Conservation (phyloP, 352 stramenopile species). For the Globisporangium cystogenes region DNA sequence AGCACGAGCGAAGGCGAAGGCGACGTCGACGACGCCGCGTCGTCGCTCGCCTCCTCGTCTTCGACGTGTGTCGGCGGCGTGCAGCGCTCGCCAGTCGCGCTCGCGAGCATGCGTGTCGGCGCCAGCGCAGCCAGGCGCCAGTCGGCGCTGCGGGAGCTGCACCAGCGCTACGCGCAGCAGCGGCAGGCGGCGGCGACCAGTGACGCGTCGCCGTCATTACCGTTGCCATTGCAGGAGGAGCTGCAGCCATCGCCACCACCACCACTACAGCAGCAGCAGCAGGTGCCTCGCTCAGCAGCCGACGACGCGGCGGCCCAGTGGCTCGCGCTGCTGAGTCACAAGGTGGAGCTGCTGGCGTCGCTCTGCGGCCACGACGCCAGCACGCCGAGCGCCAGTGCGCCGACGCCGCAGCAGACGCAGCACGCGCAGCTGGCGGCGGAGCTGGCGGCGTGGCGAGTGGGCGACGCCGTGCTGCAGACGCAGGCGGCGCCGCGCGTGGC, state of each 20-base stretch:
- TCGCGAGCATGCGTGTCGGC: neutral
- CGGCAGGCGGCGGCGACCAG: conserved; percentile 1
- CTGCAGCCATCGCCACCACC: no score
- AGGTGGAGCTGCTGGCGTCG: conserved; percentile 27
- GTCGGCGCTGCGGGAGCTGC: conserved; percentile 11
- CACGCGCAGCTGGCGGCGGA: no score
- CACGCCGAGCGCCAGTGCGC: neutral
- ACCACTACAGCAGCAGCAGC: no score
- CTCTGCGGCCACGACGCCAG: conserved; percentile 34
- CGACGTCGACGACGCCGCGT: neutral
- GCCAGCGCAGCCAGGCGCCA: conserved; percentile 1
- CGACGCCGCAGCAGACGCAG: neutral
- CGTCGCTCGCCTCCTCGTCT: neutral
- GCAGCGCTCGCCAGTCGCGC: conserved; percentile 9
- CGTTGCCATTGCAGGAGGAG: no score
- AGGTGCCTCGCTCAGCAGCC: neutral
- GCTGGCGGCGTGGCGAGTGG: conserved; percentile 25
- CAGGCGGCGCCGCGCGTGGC: conserved; percentile 20
- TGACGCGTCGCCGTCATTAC: no score
- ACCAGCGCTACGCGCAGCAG: conserved; percentile 10
- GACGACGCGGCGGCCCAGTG: conserved; percentile 36
- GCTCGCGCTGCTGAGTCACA: conserved; percentile 37
- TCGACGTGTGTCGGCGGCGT: neutral
- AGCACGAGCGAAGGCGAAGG: neutral
- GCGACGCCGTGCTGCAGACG: conserved; percentile 16